These are phyloP conservation scores for Lodderomyces oxycetoniae DNA, from an alignment of 1,139 yeast species.

Conservation along the genomic window DNA sequence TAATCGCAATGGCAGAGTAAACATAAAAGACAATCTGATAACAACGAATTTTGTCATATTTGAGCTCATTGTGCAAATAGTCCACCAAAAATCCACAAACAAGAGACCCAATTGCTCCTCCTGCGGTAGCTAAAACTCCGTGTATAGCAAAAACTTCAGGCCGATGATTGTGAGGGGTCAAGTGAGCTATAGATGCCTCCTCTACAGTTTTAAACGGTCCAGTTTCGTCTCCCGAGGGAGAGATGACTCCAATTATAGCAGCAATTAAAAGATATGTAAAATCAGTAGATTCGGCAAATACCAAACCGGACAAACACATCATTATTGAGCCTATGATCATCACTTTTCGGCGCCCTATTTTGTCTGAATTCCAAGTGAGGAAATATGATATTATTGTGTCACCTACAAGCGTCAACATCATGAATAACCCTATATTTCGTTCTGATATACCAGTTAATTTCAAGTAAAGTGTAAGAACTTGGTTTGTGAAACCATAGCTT, in stretches of 20 bases:
- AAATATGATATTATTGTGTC: constrained; percentile 70
- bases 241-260: constrained; percentile 57
- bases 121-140: constrained; percentile 63
- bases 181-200: constrained; percentile 79
- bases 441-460: constrained; percentile 54
- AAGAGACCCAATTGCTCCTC: constrained; percentile 73
- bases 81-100: constrained; percentile 58
- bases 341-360: constrained; percentile 66
- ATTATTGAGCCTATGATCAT: constrained; percentile 61
- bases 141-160: constrained; percentile 75
- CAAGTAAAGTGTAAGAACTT: constrained; percentile 69
- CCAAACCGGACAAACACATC: constrained; percentile 68
- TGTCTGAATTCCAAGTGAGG: constrained; percentile 75
- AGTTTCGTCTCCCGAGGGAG: constrained; percentile 89
- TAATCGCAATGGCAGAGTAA: constrained; percentile 53
- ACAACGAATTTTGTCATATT: constrained; percentile 34
- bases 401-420: constrained; percentile 78
- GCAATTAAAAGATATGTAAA: constrained; percentile 58
- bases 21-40: constrained; percentile 57
- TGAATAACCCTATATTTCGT: constrained; percentile 65
- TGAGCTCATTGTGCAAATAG: constrained; percentile 27
- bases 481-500: constrained; percentile 79
- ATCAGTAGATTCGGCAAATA: constrained; percentile 49
- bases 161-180: constrained; percentile 60
- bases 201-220: constrained; percentile 91